phyloP scores from a whole-genome alignment of 192 early-diverging fungal species.

The Mortierella antarctica region DNA sequence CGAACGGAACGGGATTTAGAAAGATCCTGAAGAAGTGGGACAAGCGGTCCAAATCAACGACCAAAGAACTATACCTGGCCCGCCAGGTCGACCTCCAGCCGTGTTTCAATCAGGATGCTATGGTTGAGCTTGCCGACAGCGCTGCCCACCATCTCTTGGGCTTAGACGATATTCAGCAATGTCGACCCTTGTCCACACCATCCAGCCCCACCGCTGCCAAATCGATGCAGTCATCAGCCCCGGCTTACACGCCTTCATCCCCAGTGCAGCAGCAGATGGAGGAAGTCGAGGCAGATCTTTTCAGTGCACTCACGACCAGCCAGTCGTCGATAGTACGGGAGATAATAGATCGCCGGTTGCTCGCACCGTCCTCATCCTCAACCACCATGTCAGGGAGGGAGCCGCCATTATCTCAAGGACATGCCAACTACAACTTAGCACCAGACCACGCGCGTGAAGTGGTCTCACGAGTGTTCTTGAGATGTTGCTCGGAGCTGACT shows the following conservation, averaged over 20 bases:
- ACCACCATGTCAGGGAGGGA: background rate
- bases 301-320: conserved; percentile 57
- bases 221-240: background rate
- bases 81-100: conserved; percentile 98
- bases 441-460: conserved; percentile 64
- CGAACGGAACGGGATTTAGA: conserved; percentile 96
- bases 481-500: conserved; percentile 67
- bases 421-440: background rate
- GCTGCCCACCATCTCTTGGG: conserved; percentile 83
- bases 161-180: conserved; percentile 71
- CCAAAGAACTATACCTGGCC: conserved; percentile 96
- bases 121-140: conserved; percentile 90
- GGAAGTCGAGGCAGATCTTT: conserved; percentile 67
- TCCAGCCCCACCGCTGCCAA: conserved; percentile 33
- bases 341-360: conserved; percentile 57
- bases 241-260: conserved; percentile 28
- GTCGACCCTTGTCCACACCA: conserved; percentile 27
- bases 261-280: conserved; percentile 58
- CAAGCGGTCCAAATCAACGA: conserved; percentile 96
- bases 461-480: conserved; percentile 79
- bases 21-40: conserved; percentile 99
- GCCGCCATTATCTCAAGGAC: conserved; percentile 4
- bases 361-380: conserved; percentile 44
- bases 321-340: conserved; percentile 58
- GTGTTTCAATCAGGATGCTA: conserved; percentile 93